Percentiles rank a stretch among this genome's conserved stretches.
phyloP scores from a whole-genome alignment of 352 stramenopile genomes.

The Plasmopara viticola region DNA sequence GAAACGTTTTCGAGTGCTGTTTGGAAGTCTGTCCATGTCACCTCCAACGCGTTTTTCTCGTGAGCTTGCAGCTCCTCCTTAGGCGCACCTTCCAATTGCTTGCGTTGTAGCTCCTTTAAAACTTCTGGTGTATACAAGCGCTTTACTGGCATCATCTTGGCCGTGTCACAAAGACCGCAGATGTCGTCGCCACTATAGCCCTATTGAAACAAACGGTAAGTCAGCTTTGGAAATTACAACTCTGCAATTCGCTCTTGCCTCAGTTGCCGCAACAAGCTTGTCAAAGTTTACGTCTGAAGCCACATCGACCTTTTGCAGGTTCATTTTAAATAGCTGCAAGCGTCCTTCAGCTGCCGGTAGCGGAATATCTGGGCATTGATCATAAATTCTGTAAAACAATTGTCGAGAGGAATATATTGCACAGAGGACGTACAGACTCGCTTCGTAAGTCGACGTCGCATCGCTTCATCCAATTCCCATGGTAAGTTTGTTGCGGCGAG shows the following conservation, averaged over 20 bases:
- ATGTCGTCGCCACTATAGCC: slow-evolving; percentile 58
- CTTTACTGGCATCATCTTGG: slow-evolving; percentile 81
- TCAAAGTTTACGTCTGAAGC: slow-evolving; percentile 79
- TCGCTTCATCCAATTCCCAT: slow-evolving; percentile 95
- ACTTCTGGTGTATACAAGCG: slow-evolving; percentile 67
- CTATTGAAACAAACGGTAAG: slow-evolving; percentile 11
- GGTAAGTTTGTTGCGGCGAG: slow-evolving; percentile 94
- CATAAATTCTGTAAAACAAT: neutral
- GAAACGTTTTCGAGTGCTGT: slow-evolving; percentile 76
- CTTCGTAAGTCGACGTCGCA: slow-evolving; percentile 94
- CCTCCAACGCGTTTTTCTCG: slow-evolving; percentile 47
- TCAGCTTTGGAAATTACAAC: slow-evolving; percentile 2
- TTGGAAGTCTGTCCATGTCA: slow-evolving; percentile 51
- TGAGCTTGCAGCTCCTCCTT: slow-evolving; percentile 37
- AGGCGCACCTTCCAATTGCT: slow-evolving; percentile 39
- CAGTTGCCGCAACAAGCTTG: slow-evolving; percentile 57
- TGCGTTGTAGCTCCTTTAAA: slow-evolving; percentile 36
- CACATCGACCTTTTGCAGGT: slow-evolving; percentile 77
- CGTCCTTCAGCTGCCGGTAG: slow-evolving; percentile 48
- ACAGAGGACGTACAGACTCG: slow-evolving; percentile 62
- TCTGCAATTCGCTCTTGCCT: slow-evolving; percentile 22
- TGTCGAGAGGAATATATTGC: neutral
- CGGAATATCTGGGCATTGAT: slow-evolving; percentile 37
- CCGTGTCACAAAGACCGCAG: slow-evolving; percentile 46
- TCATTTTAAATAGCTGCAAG: slow-evolving; percentile 66